Conservation (phyloP, 106 monocot genomes). For the Dioscorea zingiberensis region DNA sequence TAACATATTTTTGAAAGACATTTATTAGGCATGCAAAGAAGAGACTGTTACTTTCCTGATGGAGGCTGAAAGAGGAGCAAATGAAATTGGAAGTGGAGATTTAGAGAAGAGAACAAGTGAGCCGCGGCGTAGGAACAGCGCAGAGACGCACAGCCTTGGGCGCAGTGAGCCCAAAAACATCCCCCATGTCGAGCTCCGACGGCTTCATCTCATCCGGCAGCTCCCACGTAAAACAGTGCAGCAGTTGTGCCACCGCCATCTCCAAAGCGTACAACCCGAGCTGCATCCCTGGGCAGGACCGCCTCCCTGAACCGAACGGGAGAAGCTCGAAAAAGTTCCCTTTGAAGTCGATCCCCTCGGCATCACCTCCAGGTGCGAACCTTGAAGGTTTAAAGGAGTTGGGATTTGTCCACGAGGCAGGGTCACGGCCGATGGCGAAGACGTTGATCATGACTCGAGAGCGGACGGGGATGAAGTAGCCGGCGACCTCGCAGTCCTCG, state of each 20-base stretch:
- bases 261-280: constrained; percentile 55
- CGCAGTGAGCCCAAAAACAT: constrained; percentile 68
- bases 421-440: constrained; percentile 64
- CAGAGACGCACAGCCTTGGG: constrained; percentile 44
- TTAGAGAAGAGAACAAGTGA: constrained; percentile 28
- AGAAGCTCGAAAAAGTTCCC: constrained; percentile 63
- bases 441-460: constrained; percentile 65
- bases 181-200: constrained; percentile 57
- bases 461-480: constrained; percentile 34
- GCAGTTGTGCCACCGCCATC: constrained; percentile 53
- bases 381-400: constrained; percentile 44
- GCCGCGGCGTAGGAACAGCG: constrained; percentile 48
- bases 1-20: too few species aligned
- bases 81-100: too few species aligned
- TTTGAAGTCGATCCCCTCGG: constrained; percentile 38
- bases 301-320: constrained; percentile 65
- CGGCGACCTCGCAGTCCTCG: constrained; percentile 42
- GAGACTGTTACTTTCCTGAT: too few species aligned
- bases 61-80: too few species aligned
- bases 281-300: constrained; percentile 81
- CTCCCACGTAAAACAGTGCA: constrained; percentile 57
- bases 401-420: constrained; percentile 45
- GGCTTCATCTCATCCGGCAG: constrained; percentile 65
- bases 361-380: constrained; percentile 29
- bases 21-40: too few species aligned